Evolutionary conservation across 805 yeast species (phyloP), one percentile per base, ranked within the genome.

Genomic region (Cyberlindnera samutprakarnensis): DNA sequence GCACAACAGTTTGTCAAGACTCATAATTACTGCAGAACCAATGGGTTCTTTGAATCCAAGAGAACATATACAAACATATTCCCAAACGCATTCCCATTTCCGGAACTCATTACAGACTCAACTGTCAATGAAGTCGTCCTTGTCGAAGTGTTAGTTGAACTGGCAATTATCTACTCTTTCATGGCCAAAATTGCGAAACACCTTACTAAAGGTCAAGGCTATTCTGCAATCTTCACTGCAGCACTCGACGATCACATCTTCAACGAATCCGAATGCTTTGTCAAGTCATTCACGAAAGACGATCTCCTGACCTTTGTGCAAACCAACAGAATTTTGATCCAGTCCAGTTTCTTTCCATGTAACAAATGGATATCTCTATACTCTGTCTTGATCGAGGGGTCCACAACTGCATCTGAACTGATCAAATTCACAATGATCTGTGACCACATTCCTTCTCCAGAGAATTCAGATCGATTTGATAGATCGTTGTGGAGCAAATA

Each of bases 351-450:
- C 48, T 81, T 70, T 61, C 90, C 90, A 3, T 66, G 68, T 27
- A 69, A 66, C 19, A 77, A 73, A 44, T 86, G 95, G 95, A 54
- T 84, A 6, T 78, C 92, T 0, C 54, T 83, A 16, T 68, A 74
- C 37, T 69, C 82, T 0, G 42, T 76, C 39, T 56, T 77, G 14
- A 62, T 71, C 21, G 78, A 78, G 41, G 70, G 77, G 17, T 49
- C 77, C 28, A 60, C 77, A 33, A 61, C 68, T 25, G 57, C 75
- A 3, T 57, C 79, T 37, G 78, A 70, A 43, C 56, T 78, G 43
- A 51, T 75, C 25, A 61, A 66, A 33, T 73, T 73, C 18, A 56
- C 67, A 31, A 56, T 80, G 59, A 54, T 69, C 5, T 44, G 49
- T 7, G 63, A 65, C 31, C 69, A 70, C 43, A 61, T 76, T 27